Evolutionary conservation across 176 grass and related monocot genomes (phyloP), one percentile per base, ranked within the genome.

Genomic region (Lolium multiflorum): DNA sequence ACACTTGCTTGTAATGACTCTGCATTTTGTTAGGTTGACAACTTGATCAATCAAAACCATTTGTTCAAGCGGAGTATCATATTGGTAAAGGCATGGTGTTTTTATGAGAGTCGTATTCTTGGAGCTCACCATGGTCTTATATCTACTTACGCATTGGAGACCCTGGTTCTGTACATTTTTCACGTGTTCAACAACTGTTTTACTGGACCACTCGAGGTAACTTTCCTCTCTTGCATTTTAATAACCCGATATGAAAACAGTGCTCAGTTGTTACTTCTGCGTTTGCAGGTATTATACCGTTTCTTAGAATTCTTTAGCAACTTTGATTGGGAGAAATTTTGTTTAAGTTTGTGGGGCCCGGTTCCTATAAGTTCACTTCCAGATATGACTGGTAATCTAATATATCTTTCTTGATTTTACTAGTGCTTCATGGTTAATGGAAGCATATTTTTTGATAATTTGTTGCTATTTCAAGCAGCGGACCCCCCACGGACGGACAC

Each of bases 81-180:
- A 87, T 82, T 98, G 85, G 93, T 98, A 81, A 98, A 98, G 73
- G 96, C 96, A 9, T 98, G 96, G 96, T 98, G 96, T 91, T 98
- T 93, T 66, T 98, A 98, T 10, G 96, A 98, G 86, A 95, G 93
- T 81, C 96, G 96, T 84, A 93, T 98, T 88, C 91, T 98, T 72
- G 96, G 96, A 87, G 96, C 96, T 90, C 96, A 98, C 79, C 93
- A 98, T 98, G 96, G 96, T 61, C 96, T 98, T 74, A 98, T 98
- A 84, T 98, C 96, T 90, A 98, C 96, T 85, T 98, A 98, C 12
- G 96, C 96, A 74, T 89, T 98, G 90, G 96, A 98, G 88, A 98
- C 89, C 10, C 88, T 98, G 78, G 96, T 98, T 92, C 89, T 98
- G 79, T 98, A 98, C 86, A 95, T 98, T 81, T 98, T 98, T 89